Base-by-base conservation (phyloP, 768 basidiomycete genomes). In the Tubosaeta sp. region DNA sequence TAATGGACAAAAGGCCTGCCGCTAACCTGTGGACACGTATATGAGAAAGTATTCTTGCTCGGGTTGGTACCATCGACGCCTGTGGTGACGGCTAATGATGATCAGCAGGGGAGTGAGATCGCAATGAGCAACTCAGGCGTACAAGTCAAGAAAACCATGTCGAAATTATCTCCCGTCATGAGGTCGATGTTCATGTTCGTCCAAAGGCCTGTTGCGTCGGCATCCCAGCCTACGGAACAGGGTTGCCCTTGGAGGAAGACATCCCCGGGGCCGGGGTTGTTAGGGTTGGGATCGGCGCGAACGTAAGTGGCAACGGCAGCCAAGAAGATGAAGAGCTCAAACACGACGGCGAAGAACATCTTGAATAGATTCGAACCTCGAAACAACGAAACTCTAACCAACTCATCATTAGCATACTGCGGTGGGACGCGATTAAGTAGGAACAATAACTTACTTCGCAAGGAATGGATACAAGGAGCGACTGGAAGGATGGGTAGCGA, bases 141-240 rank as follows among this genome's bases (percentile, higher is more conserved):
- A 89, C 87, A 82, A 12, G 83, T 80, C 51, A 91, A 57, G 59
- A 75, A 78, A 37, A 81, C 62, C 88, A 91, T 91, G 35, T 76
- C 56, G 46, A 76, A 68, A 71, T 93, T 91, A 62, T 76, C 64
- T 5, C 90, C 91, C 1, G 86, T 84, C 88, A 89, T 91, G 66
- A 92, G 79, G 65, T 89, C 74, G 51, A 93, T 87, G 55, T 75
- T 70, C 82, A 86, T 89, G 54, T 72, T 65, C 63, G 78, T 83
- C 91, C 91, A 93, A 14, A 55, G 57, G 19, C 82, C 82, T 13
- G 78, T 76, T 6, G 69, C 51, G 61, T 90, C 88, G 7, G 72
- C 75, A 1, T 62, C 61, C 90, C 91, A 93, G 11, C 65, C 60
- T 39, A 85, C 73, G 27, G 64, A 58, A 62, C 89, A 92, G 4